A percentile compares a stretch with the other conserved stretches of the same genome.
phyloP scores from a whole-genome alignment of 2,329 filamentous ascomycete species.

The Hyphodiscus sp. region DNA sequence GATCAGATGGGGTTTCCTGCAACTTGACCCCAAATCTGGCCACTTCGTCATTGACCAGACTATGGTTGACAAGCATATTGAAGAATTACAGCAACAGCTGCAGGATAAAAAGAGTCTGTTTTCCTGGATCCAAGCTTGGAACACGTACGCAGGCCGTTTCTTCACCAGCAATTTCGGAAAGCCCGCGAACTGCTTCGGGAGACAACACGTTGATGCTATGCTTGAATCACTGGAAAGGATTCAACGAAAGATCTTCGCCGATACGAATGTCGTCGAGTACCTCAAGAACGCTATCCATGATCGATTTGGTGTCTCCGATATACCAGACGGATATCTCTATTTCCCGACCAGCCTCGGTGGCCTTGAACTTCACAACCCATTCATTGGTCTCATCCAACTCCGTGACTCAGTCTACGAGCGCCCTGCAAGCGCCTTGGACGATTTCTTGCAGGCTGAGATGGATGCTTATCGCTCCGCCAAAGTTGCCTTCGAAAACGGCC shows the following conservation, averaged over 20 bases:
- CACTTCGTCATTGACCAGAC: constrained; percentile 48
- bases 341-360: constrained; percentile 36
- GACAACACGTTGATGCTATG: constrained; percentile 48
- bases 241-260: constrained; percentile 42
- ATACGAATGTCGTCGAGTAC: constrained; percentile 38
- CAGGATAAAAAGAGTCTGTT: constrained; percentile 44
- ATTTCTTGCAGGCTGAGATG: constrained; percentile 29
- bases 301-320: constrained; percentile 38
- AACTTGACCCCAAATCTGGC: constrained; percentile 41
- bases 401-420: constrained; percentile 22
- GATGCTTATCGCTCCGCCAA: constrained; percentile 31
- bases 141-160: constrained; percentile 50
- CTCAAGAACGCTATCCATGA: constrained; percentile 42
- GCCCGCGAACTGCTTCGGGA: constrained; percentile 47
- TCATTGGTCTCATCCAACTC: constrained; percentile 32
- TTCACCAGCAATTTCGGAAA: constrained; percentile 52
- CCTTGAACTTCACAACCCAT: constrained; percentile 35
- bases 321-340: constrained; percentile 38
- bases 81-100: constrained; percentile 50
- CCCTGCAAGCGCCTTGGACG: constrained; percentile 23
- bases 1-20: constrained; percentile 53
- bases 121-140: constrained; percentile 54
- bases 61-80: constrained; percentile 49
- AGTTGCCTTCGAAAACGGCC: constrained; percentile 26
- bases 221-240: constrained; percentile 45